Conservation (phyloP, 805 yeast species). For the Hagleromyces aurorensis region DNA sequence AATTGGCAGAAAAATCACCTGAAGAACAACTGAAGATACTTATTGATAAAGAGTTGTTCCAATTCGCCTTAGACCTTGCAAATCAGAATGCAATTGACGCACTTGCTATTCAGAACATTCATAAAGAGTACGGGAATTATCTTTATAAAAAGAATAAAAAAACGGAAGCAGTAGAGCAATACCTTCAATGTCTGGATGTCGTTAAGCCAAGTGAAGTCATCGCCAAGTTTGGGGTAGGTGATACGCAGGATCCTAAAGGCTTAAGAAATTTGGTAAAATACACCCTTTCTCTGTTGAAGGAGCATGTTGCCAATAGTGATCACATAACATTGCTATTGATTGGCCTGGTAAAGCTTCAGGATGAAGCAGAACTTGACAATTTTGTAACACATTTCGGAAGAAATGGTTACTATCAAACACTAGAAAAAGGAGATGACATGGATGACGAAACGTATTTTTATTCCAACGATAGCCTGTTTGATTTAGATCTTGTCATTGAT, state of each 20-base stretch:
- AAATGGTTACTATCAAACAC: slow-evolving; percentile 19
- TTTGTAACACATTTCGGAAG: slow-evolving; percentile 42
- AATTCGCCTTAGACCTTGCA: slow-evolving; percentile 68
- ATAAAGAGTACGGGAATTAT: slow-evolving; percentile 61
- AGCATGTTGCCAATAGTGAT: slow-evolving; percentile 56
- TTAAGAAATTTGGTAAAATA: slow-evolving; percentile 53
- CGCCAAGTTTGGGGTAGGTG: slow-evolving; percentile 67
- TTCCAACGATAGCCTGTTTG: slow-evolving; percentile 37
- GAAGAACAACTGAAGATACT: slow-evolving; percentile 63
- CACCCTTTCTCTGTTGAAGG: slow-evolving; percentile 49
- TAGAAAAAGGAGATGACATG: slow-evolving; percentile 27
- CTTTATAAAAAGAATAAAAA: slow-evolving; percentile 58
- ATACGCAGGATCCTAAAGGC: slow-evolving; percentile 15
- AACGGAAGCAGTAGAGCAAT: slow-evolving; percentile 68
- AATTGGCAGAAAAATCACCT: slow-evolving; percentile 56
- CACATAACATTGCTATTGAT: slow-evolving; percentile 76
- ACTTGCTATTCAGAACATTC: slow-evolving; percentile 31
- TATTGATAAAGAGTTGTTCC: slow-evolving; percentile 59
- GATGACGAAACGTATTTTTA: slow-evolving; percentile 33
- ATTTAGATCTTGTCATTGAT: slow-evolving; percentile 57
- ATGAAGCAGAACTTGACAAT: slow-evolving; percentile 44
- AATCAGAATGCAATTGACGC: slow-evolving; percentile 25
- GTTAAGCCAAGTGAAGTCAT: slow-evolving; percentile 71
- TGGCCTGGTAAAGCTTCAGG: slow-evolving; percentile 70
- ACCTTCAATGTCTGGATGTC: slow-evolving; percentile 45